These are phyloP conservation scores for Alternaria incomplexa DNA, from an alignment of 2,329 filamentous ascomycete genomes.

Conservation along the genomic window DNA sequence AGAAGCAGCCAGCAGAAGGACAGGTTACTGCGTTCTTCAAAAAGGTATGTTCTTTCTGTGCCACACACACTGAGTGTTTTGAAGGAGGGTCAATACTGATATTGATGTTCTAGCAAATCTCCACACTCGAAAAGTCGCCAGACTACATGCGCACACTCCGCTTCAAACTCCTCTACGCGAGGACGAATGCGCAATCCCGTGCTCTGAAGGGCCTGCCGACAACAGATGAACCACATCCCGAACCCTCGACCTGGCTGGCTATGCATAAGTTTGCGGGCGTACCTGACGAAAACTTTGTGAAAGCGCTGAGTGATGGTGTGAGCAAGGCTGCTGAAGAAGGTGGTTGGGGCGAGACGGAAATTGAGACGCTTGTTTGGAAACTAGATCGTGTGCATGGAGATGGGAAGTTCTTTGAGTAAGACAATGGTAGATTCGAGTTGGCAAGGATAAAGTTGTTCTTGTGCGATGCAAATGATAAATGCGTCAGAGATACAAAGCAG, in stretches of 20 bases:
- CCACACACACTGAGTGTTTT: too few relatives aligned
- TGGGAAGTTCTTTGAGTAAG: constrained; percentile 6
- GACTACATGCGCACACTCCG: constrained; percentile 30
- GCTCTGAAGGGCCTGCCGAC: constrained; percentile 35
- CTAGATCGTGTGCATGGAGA: constrained; percentile 1
- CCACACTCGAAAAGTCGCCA: constrained; percentile 11
- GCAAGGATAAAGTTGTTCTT: background rate
- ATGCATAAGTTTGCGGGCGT: constrained; percentile 33
- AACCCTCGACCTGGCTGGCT: constrained; percentile 34
- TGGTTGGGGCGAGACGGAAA: background rate
- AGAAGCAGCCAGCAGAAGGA: constrained; percentile 11
- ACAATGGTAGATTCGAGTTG: background rate
- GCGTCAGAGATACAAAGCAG: background rate
- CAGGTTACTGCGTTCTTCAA: constrained; percentile 24
- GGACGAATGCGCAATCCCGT: constrained; percentile 40
- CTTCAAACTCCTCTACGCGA: constrained; percentile 33
- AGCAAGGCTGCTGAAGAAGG: background rate
- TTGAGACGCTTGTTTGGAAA: constrained; percentile 3
- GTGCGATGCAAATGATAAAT: background rate
- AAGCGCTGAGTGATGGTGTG: background rate
- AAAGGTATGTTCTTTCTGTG: background rate
- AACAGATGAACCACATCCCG: constrained; percentile 28
- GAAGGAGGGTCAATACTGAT: background rate
- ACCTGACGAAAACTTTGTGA: constrained; percentile 20
- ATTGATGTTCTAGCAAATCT: constrained; percentile 16